Evolutionary conservation across 2,329 filamentous ascomycete species (phyloP).

Genomic region (Xylaria digitata): DNA sequence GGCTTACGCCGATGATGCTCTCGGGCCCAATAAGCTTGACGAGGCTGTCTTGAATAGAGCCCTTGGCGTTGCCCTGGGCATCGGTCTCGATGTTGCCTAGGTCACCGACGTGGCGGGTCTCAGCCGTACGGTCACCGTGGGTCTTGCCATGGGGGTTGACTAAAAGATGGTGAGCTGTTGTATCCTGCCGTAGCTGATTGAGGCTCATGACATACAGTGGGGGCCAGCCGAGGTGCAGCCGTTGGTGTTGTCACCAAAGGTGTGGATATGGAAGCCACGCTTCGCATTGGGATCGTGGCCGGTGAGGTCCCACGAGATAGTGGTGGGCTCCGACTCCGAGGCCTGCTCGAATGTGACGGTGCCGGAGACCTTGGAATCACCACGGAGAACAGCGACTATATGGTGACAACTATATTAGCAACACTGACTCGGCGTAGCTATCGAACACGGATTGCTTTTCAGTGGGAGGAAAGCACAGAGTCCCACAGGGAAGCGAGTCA

Average conservation of each 20-base stretch:
- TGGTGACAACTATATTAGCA: conserved; percentile 39
- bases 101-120: conserved; percentile 93
- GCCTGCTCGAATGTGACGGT: conserved; percentile 96
- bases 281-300: conserved; percentile 95
- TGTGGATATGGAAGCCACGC: conserved; percentile 98
- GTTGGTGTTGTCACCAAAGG: conserved; percentile 99
- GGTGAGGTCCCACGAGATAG: conserved; percentile 89
- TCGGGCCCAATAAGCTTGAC: conserved; percentile 97
- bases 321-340: conserved; percentile 83
- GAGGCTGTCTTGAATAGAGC: conserved; percentile 80
- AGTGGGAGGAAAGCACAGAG: conserved; percentile 31
- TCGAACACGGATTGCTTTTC: conserved; percentile 32
- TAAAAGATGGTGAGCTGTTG: conserved; percentile 53
- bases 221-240: conserved; percentile 98
- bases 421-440: conserved; percentile 40
- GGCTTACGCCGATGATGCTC: conserved; percentile 88
- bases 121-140: conserved; percentile 87
- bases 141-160: conserved; percentile 96
- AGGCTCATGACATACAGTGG: conserved; percentile 77
- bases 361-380: conserved; percentile 95
- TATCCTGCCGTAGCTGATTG: conserved; percentile 5
- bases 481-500: conserved; percentile 39
- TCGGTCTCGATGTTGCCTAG: conserved; percentile 98
- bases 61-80: conserved; percentile 88
- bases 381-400: conserved; percentile 93